Percentiles rank a stretch among this genome's conserved stretches.
phyloP scores from a whole-genome alignment of 2,329 filamentous ascomycete species.

The Penicillium vulpinum region DNA sequence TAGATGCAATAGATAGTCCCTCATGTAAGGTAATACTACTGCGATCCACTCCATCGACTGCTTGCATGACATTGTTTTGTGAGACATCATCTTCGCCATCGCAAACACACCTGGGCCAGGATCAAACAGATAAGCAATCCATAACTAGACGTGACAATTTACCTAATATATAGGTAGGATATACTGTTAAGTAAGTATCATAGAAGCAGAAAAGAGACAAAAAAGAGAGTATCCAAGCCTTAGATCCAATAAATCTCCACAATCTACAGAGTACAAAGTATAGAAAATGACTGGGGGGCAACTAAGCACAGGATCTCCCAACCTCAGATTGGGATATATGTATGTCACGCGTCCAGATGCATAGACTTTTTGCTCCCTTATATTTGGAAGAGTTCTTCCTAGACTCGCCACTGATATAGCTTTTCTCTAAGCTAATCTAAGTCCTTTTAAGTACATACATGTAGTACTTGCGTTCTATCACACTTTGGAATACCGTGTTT shows the following conservation, averaged over 20 bases:
- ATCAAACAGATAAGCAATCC: not conserved
- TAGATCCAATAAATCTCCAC: not conserved
- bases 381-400: not conserved
- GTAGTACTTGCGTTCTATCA: not conserved
- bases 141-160: not conserved
- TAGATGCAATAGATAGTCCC: not conserved
- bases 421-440: not conserved
- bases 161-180: not conserved
- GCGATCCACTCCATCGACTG: too few species aligned
- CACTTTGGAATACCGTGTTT: too few species aligned
- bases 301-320: not conserved
- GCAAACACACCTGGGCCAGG: not conserved
- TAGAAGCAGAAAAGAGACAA: not conserved
- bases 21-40: too few species aligned
- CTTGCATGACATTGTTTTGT: not conserved
- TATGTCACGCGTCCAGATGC: not conserved
- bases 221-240: not conserved
- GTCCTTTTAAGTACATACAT: not conserved
- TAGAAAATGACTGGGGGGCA: not conserved
- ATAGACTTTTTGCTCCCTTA: not conserved
- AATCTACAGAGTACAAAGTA: not conserved
- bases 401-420: not conserved
- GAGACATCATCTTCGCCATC: not conserved
- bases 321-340: constrained; percentile 1
- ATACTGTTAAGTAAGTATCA: not conserved